Base-by-base conservation (phyloP, 2,329 filamentous ascomycete genomes). In the Diaporthe sp. region DNA sequence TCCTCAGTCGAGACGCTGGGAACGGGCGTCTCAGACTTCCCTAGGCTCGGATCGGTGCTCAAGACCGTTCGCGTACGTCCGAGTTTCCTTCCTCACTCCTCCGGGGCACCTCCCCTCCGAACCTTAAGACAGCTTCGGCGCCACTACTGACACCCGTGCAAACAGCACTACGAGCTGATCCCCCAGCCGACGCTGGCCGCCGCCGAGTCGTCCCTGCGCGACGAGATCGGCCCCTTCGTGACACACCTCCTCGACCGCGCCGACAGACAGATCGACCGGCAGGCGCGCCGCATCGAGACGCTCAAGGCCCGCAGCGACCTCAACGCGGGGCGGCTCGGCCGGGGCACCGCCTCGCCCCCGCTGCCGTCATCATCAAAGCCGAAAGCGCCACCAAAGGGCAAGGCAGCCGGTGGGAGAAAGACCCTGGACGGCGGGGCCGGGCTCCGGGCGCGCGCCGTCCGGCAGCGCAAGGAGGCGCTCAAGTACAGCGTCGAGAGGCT, bases 221-320 rank as follows among this genome's bases (percentile, higher is more conserved):
- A 95, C 80, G 95, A 98, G 82, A 97, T 98, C 79, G 93, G 93
- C n/a, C 96, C 96, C 12, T 95, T 95, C 83, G 94, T 98, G 78
- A 88, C 92, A 42, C 90, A 92, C 75, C 91, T 98, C 2, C 92
- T 98, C 71, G 90, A 92, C 77, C 93, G 95, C 79, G 95, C 95
- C n/a, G 92, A 95, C 79, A 92, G 93, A 77, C 93, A 98, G 81
- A 90, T 97, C 53, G 94, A 96, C 79, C 94, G 95, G 75, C 92
- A 96, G 57, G 94, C 94, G 71, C 92, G 95, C 9, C 93, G 95
- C 78, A 94, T 98, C 83, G 93, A 97, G 81, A 93, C 93, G 0
- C 88, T 98, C 49, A 95, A 96, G 79, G 95, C 95, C 2, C 93
- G 95, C 79, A 91, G 92, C 60, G 95, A 98, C 77, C 87, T 98